Base-by-base conservation (phyloP, 73 alveolate species). In the Paramecium caudatum region DNA sequence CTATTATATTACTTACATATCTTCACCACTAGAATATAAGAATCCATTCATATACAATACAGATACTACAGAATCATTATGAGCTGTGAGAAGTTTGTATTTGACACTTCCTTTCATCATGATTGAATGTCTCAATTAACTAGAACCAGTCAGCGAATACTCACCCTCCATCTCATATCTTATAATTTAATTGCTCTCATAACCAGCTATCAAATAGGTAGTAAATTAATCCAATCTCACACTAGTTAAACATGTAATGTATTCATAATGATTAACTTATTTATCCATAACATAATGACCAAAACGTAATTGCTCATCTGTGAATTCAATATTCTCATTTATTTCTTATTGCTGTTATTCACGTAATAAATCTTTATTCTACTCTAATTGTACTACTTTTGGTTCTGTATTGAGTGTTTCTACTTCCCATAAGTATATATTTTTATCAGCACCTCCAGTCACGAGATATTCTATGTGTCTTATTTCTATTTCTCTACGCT, bases 401-500 rank as follows among this genome's bases (percentile, higher is more conserved):
- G 15, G 5, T 16, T 2, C n/a, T n/a, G n/a, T n/a, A n/a, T n/a
- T n/a, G n/a, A n/a, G n/a, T n/a, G n/a, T n/a, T 27, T 21, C 46
- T 10, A 55, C 30, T 10, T 55, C 80, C 80, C 80, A 55, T 25
- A 55, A 27, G n/a, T 23, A 55, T 4, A 55, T 55, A 55, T 55
- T 55, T 55, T 55, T 55, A 55, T 55, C 80, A 1, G 80, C 80
- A 27, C 80, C 80, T 19, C 46, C 80, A 23, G 80, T 27, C 4
- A 23, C 45, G 8, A 55, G 9, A 55, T 27, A 55, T 4, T 12
- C 4, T 1, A 55, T 16, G 10, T 39, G 48, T 9, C 13, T 6
- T 55, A 12, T 55, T 21, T 55, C 30, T 23, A 55, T 2, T 17
- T 49, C 1, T 21, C 13, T 0, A 37, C 80, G 25, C 8, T 55